Conservation (phyloP, 179 eudicot species). For the Silene coronaria region DNA sequence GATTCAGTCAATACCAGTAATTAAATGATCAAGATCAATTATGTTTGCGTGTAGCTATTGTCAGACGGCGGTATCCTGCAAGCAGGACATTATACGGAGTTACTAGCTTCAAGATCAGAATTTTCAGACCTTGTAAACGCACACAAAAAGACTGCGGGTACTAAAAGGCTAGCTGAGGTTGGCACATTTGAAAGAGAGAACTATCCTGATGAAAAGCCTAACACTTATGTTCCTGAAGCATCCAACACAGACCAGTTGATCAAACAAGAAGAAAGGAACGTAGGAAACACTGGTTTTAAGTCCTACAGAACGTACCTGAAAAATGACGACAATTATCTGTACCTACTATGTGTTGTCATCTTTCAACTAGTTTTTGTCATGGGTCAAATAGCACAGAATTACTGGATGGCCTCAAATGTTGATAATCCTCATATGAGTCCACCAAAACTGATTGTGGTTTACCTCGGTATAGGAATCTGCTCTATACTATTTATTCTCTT, state of each 20-base stretch:
- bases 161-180: constrained; percentile 40
- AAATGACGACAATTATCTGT: constrained; percentile 47
- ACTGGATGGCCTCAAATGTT: constrained; percentile 79
- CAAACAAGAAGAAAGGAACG: constrained; percentile 66
- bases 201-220: constrained; percentile 35
- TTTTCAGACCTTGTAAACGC: constrained; percentile 58
- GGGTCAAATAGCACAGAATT: constrained; percentile 51
- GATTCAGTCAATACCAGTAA: background rate
- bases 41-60: constrained; percentile 40
- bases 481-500: constrained; percentile 39
- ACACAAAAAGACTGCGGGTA: constrained; percentile 72
- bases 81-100: constrained; percentile 49
- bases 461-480: constrained; percentile 47
- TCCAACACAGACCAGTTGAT: constrained; percentile 49
- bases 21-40: background rate
- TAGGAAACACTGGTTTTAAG: constrained; percentile 60
- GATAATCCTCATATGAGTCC: constrained; percentile 44
- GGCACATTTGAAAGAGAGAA: constrained; percentile 22
- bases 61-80: constrained; percentile 56
- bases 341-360: constrained; percentile 37
- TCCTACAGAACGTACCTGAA: constrained; percentile 54
- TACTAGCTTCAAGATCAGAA: constrained; percentile 51
- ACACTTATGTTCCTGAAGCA: constrained; percentile 7
- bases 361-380: constrained; percentile 38
- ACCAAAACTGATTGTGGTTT: constrained; percentile 49